Evolutionary conservation across 2,329 filamentous ascomycete genomes (phyloP).

Genomic region (Lasiodiplodia hormozganensis): DNA sequence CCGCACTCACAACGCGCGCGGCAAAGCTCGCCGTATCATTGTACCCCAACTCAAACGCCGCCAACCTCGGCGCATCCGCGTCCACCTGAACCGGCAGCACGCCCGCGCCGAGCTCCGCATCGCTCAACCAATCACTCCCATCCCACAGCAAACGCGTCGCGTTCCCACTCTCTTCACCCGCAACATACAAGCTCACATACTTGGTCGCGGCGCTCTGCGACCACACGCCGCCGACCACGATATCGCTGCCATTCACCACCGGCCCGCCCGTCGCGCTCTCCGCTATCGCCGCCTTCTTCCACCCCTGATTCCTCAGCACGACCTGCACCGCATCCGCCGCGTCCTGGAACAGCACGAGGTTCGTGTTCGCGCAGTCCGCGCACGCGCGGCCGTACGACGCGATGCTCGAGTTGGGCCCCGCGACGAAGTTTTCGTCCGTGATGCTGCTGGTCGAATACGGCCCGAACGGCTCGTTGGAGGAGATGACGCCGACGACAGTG

Average conservation of each 20-base stretch:
- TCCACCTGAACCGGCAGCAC: background rate
- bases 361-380: background rate
- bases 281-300: background rate
- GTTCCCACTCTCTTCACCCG: background rate
- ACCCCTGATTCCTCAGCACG: background rate
- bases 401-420: background rate
- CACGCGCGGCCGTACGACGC: conserved; percentile 16
- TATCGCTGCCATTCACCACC: background rate
- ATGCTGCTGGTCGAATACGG: background rate
- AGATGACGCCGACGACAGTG: background rate
- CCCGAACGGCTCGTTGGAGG: background rate
- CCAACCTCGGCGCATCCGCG: background rate
- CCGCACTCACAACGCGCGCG: background rate
- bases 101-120: background rate
- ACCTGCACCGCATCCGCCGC: background rate
- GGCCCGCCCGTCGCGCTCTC: background rate
- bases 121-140: background rate
- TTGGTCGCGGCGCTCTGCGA: background rate
- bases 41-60: background rate
- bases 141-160: background rate
- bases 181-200: background rate
- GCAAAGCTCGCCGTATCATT: background rate
- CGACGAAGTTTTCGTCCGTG: background rate
- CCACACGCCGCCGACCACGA: background rate
- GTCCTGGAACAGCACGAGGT: conserved; percentile 2